Conservation (phyloP, 2,329 filamentous ascomycete genomes). For the Macrophomina pseudophaseolina region DNA sequence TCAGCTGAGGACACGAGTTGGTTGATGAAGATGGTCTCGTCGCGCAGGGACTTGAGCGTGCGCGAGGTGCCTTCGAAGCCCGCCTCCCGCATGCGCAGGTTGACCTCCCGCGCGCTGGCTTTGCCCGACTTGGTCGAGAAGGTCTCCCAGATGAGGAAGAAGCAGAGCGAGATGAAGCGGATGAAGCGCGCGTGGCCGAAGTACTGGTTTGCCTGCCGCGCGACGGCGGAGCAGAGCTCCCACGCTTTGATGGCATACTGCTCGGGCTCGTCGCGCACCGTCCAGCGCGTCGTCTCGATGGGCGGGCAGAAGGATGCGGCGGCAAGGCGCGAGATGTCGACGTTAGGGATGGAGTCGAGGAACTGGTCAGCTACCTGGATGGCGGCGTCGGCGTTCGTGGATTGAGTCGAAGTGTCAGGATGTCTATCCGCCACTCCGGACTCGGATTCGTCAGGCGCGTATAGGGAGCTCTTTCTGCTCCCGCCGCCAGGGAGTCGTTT, state of each 20-base stretch:
- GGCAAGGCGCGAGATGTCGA: background rate
- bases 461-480: background rate
- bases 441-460: background rate
- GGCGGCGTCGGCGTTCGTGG: background rate
- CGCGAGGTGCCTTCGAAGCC: conserved; percentile 24
- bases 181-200: conserved; percentile 20
- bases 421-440: too few species aligned
- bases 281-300: background rate
- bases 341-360: background rate
- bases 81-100: conserved; percentile 24
- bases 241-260: conserved; percentile 11
- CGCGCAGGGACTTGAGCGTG: conserved; percentile 21
- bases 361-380: conserved; percentile 1
- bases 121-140: conserved; percentile 21
- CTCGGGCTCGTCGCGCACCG: background rate
- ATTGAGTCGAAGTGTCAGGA: too few species aligned
- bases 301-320: background rate
- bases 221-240: conserved; percentile 23
- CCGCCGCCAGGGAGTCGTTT: background rate
- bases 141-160: conserved; percentile 24
- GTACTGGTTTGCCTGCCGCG: conserved; percentile 21
- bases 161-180: conserved; percentile 23
- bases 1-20: conserved; percentile 21
- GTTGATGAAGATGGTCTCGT: conserved; percentile 26
- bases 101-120: conserved; percentile 24